Evolutionary conservation across 2,329 filamentous ascomycete genomes (phyloP), one percentile per base, ranked within the genome.

Genomic region (Penicillium sp.): DNA sequence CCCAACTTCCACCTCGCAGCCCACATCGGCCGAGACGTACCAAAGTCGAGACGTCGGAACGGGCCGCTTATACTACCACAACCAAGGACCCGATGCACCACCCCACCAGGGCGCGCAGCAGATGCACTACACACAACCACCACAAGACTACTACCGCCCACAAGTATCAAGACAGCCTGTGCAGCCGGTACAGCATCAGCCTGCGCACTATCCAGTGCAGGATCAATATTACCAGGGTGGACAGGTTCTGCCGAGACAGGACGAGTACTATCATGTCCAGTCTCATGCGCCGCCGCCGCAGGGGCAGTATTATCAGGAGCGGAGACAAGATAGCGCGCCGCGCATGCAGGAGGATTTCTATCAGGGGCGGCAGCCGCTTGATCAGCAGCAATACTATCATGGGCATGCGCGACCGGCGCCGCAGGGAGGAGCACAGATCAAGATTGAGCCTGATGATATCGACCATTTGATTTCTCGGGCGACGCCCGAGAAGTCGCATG

Each of bases 11-110:
- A 11, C 33, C 11, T 27, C 35, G 4, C 49, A 52, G n/a, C 36
- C 27, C 2, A 37, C 36, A 4, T 33, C 50, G 16, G 19, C 36
- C 24, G 37, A 52, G 39, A 39, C 50, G 2, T 52, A 52, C 10
- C 37, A 24, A 10, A 52, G 50, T 22, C 50, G 50, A 39, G 50
- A 52, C 16, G 16, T 39, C 36, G 50, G 50, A 27, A 52, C 50
- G 36, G 50, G 36, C 50, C 50, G 50, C 24, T 16, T 40, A 13
- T 41, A 52, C 27, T 40, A 52, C 31, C 50, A 52, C 50, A 52
- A 52, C 27, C 37, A 40, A 41, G 50, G 36, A 18, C 50, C 50
- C n/a, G 50, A 52, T 16, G 36, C 43, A 14, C 36, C 18, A 43
- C 36, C 37, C 37, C 19, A n/a, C 22, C n/a, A 37, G 2, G 9